Percentiles rank a stretch among this genome's conserved stretches.
phyloP scores from a whole-genome alignment of 495 filamentous ascomycete genomes.

The Hypoxylon cercidicola region DNA sequence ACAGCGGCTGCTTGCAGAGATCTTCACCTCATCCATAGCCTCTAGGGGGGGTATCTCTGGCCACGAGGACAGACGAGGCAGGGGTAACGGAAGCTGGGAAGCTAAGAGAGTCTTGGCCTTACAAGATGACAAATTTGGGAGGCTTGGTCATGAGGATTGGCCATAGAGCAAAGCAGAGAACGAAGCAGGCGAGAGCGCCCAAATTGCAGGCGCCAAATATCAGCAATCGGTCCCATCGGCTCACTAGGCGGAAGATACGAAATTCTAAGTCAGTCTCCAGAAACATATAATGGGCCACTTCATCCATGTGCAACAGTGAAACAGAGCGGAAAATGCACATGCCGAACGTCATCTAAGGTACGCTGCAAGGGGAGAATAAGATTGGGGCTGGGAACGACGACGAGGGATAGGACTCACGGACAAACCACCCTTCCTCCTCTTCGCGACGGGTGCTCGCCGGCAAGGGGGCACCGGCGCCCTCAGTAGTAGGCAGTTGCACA shows the following conservation, averaged over 20 bases:
- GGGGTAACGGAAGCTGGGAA: constrained; percentile 17
- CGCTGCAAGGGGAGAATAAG: constrained; percentile 45
- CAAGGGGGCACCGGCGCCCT: constrained; percentile 84
- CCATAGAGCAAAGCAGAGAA: constrained; percentile 89
- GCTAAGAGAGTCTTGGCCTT: constrained; percentile 62
- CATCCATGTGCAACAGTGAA: constrained; percentile 51
- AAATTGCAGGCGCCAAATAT: constrained; percentile 93
- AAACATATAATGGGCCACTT: constrained; percentile 31
- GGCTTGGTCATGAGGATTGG: constrained; percentile 81
- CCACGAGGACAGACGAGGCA: constrained; percentile 36
- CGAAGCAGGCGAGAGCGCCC: constrained; percentile 89
- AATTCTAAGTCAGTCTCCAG: constrained; percentile 46
- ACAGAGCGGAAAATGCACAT: constrained; percentile 55
- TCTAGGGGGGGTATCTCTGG: constrained; percentile 21
- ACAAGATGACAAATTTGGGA: constrained; percentile 96
- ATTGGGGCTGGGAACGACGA: constrained; percentile 22
- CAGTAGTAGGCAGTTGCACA: constrained; percentile 88
- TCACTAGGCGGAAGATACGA: constrained; percentile 70
- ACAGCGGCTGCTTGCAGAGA: constrained; percentile 44
- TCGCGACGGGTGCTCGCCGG: constrained; percentile 87
- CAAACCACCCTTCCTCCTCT: constrained; percentile 96
- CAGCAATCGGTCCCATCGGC: constrained; percentile 94
- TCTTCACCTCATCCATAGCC: constrained; percentile 32
- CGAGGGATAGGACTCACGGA: constrained; percentile 75
- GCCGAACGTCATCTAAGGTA: constrained; percentile 45